Evolutionary conservation across 345 rosid genomes (phyloP), one percentile per base, ranked within the genome.

Genomic region (Salix purpurea): DNA sequence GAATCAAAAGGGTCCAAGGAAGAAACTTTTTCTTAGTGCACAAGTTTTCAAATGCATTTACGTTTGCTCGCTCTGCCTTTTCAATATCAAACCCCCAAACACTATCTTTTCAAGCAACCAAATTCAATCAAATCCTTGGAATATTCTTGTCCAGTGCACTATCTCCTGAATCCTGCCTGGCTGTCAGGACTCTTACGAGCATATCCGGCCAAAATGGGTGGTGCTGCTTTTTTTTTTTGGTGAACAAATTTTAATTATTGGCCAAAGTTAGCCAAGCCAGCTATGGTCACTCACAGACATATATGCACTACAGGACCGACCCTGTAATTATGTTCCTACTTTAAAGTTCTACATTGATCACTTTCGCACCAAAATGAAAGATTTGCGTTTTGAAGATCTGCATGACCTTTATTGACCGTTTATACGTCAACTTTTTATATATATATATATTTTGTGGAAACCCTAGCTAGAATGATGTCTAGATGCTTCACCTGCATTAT

Each of bases 31-130:
- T 70, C 28, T 52, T 58, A 81, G 74, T 46, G 76, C 71, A 37
- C 74, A 69, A 74, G 75, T 70, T 80, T 80, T 82, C 79, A 80
- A 78, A 58, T 73, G 69, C 61, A 40, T 44, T 70, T 24, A 44
- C 62, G 67, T 71, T 66, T 74, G 16, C 76, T n/a, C 9, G 62
- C 62, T n/a, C 5, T 58, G 9, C 28, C 28, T 58, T 58, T 58
- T 58, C 62, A 58, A 58, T 58, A 58, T 56, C 23, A n/a, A 9
- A n/a, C 62, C 14, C 62, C 28, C n/a, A n/a, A 56, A 21, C 62
- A 56, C 12, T n/a, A 16, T 36, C 61, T 12, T 36, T 40, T 37
- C 50, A 52, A 28, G 4, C 56, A 69, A 39, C 69, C 56, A 72
- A 61, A 26, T 66, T 34, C 30, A 26, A 18, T 60, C 54, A 68